Evolutionary conservation across 805 yeast species (phyloP).

Genomic region (Starmerella floris): DNA sequence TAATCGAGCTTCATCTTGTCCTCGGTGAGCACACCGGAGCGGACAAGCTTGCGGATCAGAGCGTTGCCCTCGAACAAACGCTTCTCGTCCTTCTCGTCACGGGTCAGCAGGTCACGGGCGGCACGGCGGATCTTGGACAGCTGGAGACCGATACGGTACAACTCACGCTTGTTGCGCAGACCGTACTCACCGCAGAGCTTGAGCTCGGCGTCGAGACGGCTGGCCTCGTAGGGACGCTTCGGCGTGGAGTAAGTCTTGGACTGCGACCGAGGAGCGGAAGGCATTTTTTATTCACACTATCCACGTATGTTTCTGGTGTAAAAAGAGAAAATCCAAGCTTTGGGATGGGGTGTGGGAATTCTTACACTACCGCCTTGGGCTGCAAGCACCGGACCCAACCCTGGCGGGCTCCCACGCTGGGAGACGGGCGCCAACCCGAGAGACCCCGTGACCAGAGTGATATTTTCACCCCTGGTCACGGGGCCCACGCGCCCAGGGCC

Average conservation of each 20-base stretch:
- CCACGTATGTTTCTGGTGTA: slow-evolving; percentile 8
- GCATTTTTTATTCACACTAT: slow-evolving; percentile 20
- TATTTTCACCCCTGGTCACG: slow-evolving; percentile 6
- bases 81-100: slow-evolving; percentile 99
- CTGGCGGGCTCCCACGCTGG: neutral
- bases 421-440: neutral
- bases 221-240: slow-evolving; percentile 97
- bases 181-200: slow-evolving; percentile 99
- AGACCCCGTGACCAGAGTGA: slow-evolving; percentile 8
- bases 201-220: slow-evolving; percentile 98
- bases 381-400: neutral
- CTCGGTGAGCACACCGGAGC: slow-evolving; percentile 97
- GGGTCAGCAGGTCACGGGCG: slow-evolving; percentile 98
- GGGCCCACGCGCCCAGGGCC: neutral
- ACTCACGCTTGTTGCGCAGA: slow-evolving; percentile 99
- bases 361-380: neutral
- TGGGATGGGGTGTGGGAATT: neutral
- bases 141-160: slow-evolving; percentile 99
- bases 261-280: slow-evolving; percentile 75
- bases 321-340: neutral
- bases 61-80: slow-evolving; percentile 99
- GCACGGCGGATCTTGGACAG: slow-evolving; percentile 99
- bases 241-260: slow-evolving; percentile 99
- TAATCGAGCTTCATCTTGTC: slow-evolving; percentile 99
- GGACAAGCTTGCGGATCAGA: slow-evolving; percentile 97